Evolutionary conservation across 495 filamentous ascomycete species (phyloP), one percentile per base, ranked within the genome.

Genomic region (Lasiosphaeriaceae sp.): DNA sequence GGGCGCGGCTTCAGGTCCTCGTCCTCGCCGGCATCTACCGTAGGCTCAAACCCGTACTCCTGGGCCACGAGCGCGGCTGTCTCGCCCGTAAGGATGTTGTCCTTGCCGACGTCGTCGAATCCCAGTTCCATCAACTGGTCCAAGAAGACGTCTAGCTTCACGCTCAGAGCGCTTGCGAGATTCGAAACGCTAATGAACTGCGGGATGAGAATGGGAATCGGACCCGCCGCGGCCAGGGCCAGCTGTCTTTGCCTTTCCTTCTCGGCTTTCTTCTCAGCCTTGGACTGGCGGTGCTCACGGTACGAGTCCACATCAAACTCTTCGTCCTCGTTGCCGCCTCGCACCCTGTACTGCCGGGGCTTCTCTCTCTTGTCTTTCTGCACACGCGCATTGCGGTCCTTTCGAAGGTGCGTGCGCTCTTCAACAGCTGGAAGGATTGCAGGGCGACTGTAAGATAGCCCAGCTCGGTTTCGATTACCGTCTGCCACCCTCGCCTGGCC

Each of bases 21-120:
- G 2, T 80, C 77, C 37, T 80, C 80, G 20, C 78, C 82, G 2
- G 70, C 70, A 34, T 94, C 89, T n/a, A 92, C 83, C 20, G 90
- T 87, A 9, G 95, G 89, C 61, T 97, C 93, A 66, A 86, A 97
- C 47, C 92, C 90, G 68, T 91, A 97, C 68, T 99, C 95, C 64
- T 87, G 83, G 17, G 91, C 94, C 59, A 99, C 86, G 62, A 97
- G 75, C 6, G 90, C 92, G 16, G 94, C 91, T 55, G 86, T 92
- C 70, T 99, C 95, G 12, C 89, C 85, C 55, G 94, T 90, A 57
- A 99, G 78, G 31, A 99, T 81, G 63, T 92, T 89, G 54, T 89
- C 90, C 54, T 88, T 77, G 34, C 77, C 81, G 12, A 91, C 83
- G 35, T 90, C 85, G 59, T 93, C 89, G 63, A 96, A 99, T 0